Evolutionary conservation across 768 basidiomycete genomes (phyloP).

Genomic region (Amylocystis lapponica): DNA sequence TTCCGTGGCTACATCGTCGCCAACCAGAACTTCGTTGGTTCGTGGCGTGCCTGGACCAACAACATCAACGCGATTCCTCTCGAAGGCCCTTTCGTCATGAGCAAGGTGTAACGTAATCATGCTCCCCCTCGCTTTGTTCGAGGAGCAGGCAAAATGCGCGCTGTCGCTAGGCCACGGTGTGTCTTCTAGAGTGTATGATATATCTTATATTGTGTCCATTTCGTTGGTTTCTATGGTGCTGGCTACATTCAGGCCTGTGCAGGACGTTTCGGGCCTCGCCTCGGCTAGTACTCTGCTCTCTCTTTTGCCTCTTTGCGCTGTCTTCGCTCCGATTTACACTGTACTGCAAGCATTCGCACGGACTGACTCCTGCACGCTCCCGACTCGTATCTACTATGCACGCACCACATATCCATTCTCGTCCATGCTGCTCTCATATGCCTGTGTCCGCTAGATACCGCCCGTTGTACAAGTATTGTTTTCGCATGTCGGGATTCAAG

Average conservation of each 20-base stretch:
- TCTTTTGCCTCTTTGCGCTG: too few relatives aligned
- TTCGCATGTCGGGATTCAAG: too few relatives aligned
- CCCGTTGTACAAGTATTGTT: too few relatives aligned
- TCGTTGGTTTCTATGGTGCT: neutral
- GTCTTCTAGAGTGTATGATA: neutral
- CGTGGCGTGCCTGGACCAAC: conserved; percentile 52
- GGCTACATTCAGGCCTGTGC: neutral
- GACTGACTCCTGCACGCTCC: too few relatives aligned
- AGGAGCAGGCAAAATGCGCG: neutral
- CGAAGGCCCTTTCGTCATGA: conserved; percentile 63
- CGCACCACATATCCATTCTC: too few relatives aligned
- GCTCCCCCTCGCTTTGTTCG: neutral
- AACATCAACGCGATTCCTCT: conserved; percentile 43
- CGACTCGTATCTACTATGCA: too few relatives aligned
- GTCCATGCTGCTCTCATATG: too few relatives aligned
- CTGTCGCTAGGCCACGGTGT: neutral
- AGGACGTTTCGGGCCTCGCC: neutral
- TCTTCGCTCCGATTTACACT: too few relatives aligned
- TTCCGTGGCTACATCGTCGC: conserved; percentile 72
- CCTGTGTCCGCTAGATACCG: too few relatives aligned
- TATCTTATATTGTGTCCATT: neutral
- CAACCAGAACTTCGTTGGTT: conserved; percentile 61
- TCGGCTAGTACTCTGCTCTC: neutral
- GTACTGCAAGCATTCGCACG: too few relatives aligned
- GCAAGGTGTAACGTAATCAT: conserved; percentile 18